Evolutionary conservation across 345 rosid genomes (phyloP), one percentile per base, ranked within the genome.

Genomic region (Gossypium turneri): DNA sequence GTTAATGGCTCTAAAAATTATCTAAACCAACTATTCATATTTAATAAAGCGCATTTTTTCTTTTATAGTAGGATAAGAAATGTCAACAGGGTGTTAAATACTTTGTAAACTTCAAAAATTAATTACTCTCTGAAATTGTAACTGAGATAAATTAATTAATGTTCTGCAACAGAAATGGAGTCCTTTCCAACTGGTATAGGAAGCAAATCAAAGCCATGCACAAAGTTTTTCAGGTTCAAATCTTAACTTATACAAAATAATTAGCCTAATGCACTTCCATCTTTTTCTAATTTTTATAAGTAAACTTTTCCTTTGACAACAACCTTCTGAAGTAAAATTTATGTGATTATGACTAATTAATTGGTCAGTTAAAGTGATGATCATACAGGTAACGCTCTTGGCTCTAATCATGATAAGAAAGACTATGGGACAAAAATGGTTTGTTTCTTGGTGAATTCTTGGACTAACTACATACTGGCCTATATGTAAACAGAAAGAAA

Each of bases 151-250:
- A 81, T 87, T 79, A 88, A 82, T 85, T 88, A 90, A 89, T 91
- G 84, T 88, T 83, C 78, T 91, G 89, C 76, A 85, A 89, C 93
- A 91, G 90, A 91, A 88, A 80, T 77, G 92, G 93, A 91, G 88
- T 82, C 88, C 89, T 77, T 80, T 86, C 43, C 93, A 81, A 79
- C 87, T 88, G 93, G 91, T 90, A 84, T 90, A 90, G 93, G 96
- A 89, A 90, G 93, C 97, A 91, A 91, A 89, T 87, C 90, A 86
- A 91, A 91, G 93, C 93, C 97, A 82, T 91, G 97, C 97, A 89
- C 97, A 89, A 91, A 91, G 89, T 91, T 91, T 91, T 91, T 91
- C 97, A 91, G 97, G 97, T 91, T 91, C 88, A 80, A 83, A 87
- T 89, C 92, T 84, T 85, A 81, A 86, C 90, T 78, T 82, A 82